These are phyloP conservation scores for Miscanthus lutarioriparius DNA, from an alignment of 176 grass and related monocot species.

Conservation along the genomic window DNA sequence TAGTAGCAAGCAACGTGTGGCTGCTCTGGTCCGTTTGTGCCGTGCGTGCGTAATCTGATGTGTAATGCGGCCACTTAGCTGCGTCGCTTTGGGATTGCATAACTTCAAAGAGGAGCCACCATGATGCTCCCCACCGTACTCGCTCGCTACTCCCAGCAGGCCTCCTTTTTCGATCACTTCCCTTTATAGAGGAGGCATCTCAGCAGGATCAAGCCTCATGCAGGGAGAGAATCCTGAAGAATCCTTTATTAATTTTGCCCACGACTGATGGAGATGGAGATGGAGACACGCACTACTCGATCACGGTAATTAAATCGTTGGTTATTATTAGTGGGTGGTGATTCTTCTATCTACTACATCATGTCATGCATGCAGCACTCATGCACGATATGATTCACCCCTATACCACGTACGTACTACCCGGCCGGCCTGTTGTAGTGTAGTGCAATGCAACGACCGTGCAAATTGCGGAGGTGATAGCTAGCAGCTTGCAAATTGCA, in stretches of 20 bases:
- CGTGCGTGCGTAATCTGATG: constrained; percentile 39
- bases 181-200: background rate
- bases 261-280: constrained; percentile 13
- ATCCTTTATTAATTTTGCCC: constrained; percentile 19
- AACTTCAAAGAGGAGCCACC: constrained; percentile 79
- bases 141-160: background rate
- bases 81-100: constrained; percentile 45
- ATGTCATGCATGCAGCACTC: constrained; percentile 23
- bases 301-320: background rate
- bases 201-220: background rate
- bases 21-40: background rate
- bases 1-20: background rate
- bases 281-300: constrained; percentile 29
- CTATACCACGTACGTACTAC: background rate
- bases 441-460: background rate
- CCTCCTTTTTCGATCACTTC: background rate
- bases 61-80: constrained; percentile 41
- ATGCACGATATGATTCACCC: background rate
- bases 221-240: constrained; percentile 20
- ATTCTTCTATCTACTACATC: background rate
- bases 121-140: constrained; percentile 32
- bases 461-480: background rate
- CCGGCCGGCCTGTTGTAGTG: background rate
- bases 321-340: background rate
- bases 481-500: background rate